These are phyloP conservation scores for Arthroderma sp. DNA, from an alignment of 2,329 filamentous ascomycete species.

Conservation along the genomic window DNA sequence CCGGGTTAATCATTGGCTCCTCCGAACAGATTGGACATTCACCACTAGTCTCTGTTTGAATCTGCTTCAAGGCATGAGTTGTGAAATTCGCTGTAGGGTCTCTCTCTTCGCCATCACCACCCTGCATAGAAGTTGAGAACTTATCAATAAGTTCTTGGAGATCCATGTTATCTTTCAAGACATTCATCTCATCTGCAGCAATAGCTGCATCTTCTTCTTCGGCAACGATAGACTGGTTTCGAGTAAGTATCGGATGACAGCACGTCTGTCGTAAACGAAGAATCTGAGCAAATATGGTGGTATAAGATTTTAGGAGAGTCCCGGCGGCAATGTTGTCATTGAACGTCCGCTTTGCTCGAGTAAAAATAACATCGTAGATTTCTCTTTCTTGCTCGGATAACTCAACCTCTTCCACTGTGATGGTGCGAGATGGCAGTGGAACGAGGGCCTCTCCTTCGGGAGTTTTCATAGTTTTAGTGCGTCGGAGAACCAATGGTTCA, in stretches of 20 bases:
- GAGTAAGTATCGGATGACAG: slow-evolving; percentile 81
- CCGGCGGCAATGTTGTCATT: slow-evolving; percentile 79
- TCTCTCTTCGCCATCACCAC: slow-evolving; percentile 39
- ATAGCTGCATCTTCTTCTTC: slow-evolving; percentile 77
- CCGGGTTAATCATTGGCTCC: slow-evolving; percentile 89
- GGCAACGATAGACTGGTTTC: slow-evolving; percentile 69
- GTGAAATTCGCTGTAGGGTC: slow-evolving; percentile 63
- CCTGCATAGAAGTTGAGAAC: slow-evolving; percentile 60
- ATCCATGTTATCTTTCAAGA: slow-evolving; percentile 91
- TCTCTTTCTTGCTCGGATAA: slow-evolving; percentile 73
- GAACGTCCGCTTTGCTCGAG: slow-evolving; percentile 70
- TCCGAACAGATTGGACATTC: slow-evolving; percentile 94
- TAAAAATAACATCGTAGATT: slow-evolving; percentile 85
- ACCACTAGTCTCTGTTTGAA: slow-evolving; percentile 73
- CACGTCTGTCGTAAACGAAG: slow-evolving; percentile 84
- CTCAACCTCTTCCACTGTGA: slow-evolving; percentile 80
- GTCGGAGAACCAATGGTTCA: slow-evolving; percentile 84
- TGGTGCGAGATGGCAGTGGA: slow-evolving; percentile 62
- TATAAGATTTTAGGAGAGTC: slow-evolving; percentile 88
- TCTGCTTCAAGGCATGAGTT: slow-evolving; percentile 76
- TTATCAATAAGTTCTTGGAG: slow-evolving; percentile 70
- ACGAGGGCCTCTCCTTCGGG: slow-evolving; percentile 74
- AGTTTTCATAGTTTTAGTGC: slow-evolving; percentile 97
- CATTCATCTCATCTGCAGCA: slow-evolving; percentile 64
- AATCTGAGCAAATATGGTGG: slow-evolving; percentile 95